Evolutionary conservation across 2,329 filamentous ascomycete genomes (phyloP).

Genomic region (Calonectria pseudoreteaudii): DNA sequence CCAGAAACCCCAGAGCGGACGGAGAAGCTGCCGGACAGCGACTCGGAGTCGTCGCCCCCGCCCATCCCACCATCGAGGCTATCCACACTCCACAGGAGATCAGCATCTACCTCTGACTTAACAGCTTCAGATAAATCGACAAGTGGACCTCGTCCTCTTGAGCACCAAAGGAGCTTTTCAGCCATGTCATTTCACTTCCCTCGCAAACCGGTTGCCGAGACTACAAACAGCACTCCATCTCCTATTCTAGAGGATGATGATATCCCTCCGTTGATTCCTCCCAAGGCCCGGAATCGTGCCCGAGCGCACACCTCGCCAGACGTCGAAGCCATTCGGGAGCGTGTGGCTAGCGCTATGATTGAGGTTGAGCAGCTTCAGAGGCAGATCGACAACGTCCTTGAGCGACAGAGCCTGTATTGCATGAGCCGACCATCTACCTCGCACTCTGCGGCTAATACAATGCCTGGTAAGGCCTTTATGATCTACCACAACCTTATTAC

Average conservation of each 20-base stretch:
- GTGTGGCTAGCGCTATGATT: slow-evolving; percentile 67
- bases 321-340: slow-evolving; percentile 64
- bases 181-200: slow-evolving; percentile 68
- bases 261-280: slow-evolving; percentile 53
- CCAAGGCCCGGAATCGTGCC: slow-evolving; percentile 53
- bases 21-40: neutral
- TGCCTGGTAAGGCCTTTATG: slow-evolving; percentile 46
- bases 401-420: slow-evolving; percentile 69
- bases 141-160: slow-evolving; percentile 42
- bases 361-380: slow-evolving; percentile 70
- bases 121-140: slow-evolving; percentile 11
- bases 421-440: slow-evolving; percentile 65
- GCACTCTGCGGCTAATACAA: slow-evolving; percentile 51
- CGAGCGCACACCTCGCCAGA: slow-evolving; percentile 60
- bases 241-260: slow-evolving; percentile 42
- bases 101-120: slow-evolving; percentile 1
- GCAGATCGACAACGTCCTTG: slow-evolving; percentile 70
- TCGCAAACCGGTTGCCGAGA: slow-evolving; percentile 52
- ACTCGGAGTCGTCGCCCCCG: slow-evolving; percentile 9
- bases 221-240: slow-evolving; percentile 39
- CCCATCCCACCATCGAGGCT: neutral
- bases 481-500: slow-evolving; percentile 17
- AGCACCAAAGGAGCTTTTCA: slow-evolving; percentile 60
- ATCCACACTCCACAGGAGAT: neutral
- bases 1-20: slow-evolving; percentile 15